Percentiles rank a stretch among this genome's conserved stretches.
Conservation (phyloP, 2,329 filamentous ascomycete species). For the Penicillium sp. region DNA sequence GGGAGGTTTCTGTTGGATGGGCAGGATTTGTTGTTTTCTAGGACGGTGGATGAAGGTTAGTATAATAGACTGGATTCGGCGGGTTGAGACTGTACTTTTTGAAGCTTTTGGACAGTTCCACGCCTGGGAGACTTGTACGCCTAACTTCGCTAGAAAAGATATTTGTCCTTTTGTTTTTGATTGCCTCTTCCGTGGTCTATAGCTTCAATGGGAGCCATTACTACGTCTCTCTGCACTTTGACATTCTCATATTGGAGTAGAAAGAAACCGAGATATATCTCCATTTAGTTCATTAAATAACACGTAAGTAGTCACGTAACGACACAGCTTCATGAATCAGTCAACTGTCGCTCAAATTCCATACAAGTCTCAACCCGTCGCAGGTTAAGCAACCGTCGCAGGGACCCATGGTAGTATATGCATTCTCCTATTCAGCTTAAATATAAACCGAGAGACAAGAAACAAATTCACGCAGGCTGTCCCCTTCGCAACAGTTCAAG, state of each 20-base stretch:
- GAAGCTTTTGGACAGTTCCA: background rate
- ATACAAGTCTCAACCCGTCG: too few relatives aligned
- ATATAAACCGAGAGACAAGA: background rate
- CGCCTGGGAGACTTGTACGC: too few relatives aligned
- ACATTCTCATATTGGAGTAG: background rate
- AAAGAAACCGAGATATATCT: background rate
- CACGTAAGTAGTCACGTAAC: background rate
- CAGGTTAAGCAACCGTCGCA: background rate
- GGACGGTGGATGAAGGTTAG: background rate
- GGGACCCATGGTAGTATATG: background rate
- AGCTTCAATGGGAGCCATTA: background rate
- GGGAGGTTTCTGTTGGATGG: constrained; percentile 6
- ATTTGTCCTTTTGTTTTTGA: too few relatives aligned
- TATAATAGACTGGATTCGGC: background rate
- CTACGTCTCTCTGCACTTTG: background rate
- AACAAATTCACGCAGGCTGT: background rate
- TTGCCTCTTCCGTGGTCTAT: too few relatives aligned
- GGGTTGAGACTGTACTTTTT: background rate
- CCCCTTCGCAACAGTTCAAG: background rate
- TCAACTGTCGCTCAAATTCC: background rate
- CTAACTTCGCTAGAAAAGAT: background rate
- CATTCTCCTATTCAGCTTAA: background rate
- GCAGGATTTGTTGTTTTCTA: constrained; percentile 3
- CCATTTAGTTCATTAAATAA: background rate
- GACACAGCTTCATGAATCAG: background rate